phyloP scores from a whole-genome alignment of 192 early-diverging fungal species.

The Entomortierella lignicola region DNA sequence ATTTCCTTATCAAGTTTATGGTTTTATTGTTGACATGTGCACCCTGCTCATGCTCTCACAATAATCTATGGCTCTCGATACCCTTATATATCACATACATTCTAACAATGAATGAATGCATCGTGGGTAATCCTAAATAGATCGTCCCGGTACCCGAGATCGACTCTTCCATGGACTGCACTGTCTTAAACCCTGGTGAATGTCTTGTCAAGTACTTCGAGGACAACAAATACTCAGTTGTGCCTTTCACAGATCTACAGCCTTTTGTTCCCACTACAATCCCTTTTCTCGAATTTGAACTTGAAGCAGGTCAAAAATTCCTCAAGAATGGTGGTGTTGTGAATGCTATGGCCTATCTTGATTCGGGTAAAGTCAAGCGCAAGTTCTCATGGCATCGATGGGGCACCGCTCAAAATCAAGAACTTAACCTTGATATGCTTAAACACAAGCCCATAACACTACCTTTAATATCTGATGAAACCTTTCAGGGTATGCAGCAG shows the following conservation, averaged over 20 bases:
- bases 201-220: constrained; percentile 56
- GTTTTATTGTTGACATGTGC: constrained; percentile 29
- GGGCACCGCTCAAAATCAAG: constrained; percentile 37
- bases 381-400: constrained; percentile 52
- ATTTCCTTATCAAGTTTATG: constrained; percentile 34
- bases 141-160: constrained; percentile 53
- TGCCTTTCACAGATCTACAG: constrained; percentile 43
- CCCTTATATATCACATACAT: no score
- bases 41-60: constrained; percentile 8
- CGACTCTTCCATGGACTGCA: constrained; percentile 48
- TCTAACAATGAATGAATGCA: background rate
- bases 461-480: constrained; percentile 41
- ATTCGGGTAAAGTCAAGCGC: constrained; percentile 48
- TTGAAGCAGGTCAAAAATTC: constrained; percentile 44
- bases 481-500: constrained; percentile 8
- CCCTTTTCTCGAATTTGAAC: constrained; percentile 45
- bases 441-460: constrained; percentile 33
- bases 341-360: constrained; percentile 42
- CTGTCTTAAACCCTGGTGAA: constrained; percentile 38
- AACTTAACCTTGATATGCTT: constrained; percentile 32
- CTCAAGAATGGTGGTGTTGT: constrained; percentile 51
- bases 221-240: constrained; percentile 53
- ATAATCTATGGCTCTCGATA: background rate
- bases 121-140: constrained; percentile 30
- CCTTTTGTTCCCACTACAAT: constrained; percentile 48